Evolutionary conservation across 805 yeast species (phyloP), one percentile per base, ranked within the genome.

Genomic region (Pichia paraexigua): DNA sequence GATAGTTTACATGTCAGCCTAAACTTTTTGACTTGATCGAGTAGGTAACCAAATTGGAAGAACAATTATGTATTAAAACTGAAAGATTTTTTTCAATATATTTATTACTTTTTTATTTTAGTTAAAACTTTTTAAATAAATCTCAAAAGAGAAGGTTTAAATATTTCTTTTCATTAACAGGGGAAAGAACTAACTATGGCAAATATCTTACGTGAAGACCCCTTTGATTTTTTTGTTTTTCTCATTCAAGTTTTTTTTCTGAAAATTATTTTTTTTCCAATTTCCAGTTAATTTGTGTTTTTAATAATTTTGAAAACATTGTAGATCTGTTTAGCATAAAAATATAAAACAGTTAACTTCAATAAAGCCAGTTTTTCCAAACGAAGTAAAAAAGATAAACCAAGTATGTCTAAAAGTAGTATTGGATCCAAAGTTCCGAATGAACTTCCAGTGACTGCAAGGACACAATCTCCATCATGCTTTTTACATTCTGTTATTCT

Each of bases 381-480:
- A 21, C 13, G 3, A 15, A 32, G 8, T 15, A 13, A 32, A n/a
- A 35, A 35, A 35, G n/a, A n/a, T n/a, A n/a, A 35, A 35, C 3
- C 39, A n/a, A 8, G 3, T 6, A 35, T 35, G 39, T n/a, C 39
- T 11, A 35, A n/a, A n/a, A 35, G 39, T n/a, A n/a, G 22, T n/a
- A 42, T n/a, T 39, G 27, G 43, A 40, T 37, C 35, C 13, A 54
- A 50, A 25, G 44, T 57, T 9, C 65, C 65, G 4, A 42, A 50
- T 8, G 54, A 56, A n/a, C 51, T 63, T 28, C 68, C 67, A 2
- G 43, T 55, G 20, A 70, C 71, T 20, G 77, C 56, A 70, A 64
- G 79, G 62, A 77, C 80, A 0, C 80, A 81, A 63, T 78, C 83
- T 18, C 82, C 92, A 1, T 74, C 74, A 59, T 74, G 84, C n/a